Percentiles rank a stretch among this genome's conserved stretches.
phyloP scores from a whole-genome alignment of 257 asterid species.

The Avicennia marina region DNA sequence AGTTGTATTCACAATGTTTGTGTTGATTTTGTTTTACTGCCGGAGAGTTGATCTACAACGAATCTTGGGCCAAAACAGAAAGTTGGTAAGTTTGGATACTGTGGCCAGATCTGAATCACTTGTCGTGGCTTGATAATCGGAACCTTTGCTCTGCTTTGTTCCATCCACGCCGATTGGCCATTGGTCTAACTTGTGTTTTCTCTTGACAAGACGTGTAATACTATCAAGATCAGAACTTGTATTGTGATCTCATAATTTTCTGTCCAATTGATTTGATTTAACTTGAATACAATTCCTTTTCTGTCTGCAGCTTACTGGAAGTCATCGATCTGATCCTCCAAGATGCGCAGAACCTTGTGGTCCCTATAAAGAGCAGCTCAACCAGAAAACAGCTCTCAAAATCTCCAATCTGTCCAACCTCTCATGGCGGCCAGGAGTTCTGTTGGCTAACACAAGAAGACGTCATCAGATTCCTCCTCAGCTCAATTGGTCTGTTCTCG shows the following conservation, averaged over 20 bases:
- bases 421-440: constrained; percentile 65
- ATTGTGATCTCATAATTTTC: not conserved
- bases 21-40: too few species aligned
- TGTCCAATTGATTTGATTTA: not conserved
- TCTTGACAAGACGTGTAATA: not conserved
- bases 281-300: too few species aligned
- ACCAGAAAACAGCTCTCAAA: constrained; percentile 4
- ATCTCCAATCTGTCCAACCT: too few species aligned
- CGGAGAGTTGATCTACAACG: too few species aligned
- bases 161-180: too few species aligned
- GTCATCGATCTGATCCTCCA: constrained; percentile 60
- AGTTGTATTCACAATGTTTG: too few species aligned
- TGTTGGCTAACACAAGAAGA: constrained; percentile 92
- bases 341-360: constrained; percentile 54
- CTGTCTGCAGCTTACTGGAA: constrained; percentile 54
- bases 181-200: too few species aligned
- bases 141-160: too few species aligned
- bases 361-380: constrained; percentile 28
- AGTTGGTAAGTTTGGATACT: too few species aligned
- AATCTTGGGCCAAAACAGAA: too few species aligned
- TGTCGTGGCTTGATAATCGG: too few species aligned
- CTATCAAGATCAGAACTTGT: not conserved
- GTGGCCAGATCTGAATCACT: too few species aligned
- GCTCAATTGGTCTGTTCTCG: constrained; percentile 70
- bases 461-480: constrained; percentile 55